Evolutionary conservation across 176 grass and related monocot species (phyloP), one percentile per base, ranked within the genome.

Genomic region (Hordeum marinum): DNA sequence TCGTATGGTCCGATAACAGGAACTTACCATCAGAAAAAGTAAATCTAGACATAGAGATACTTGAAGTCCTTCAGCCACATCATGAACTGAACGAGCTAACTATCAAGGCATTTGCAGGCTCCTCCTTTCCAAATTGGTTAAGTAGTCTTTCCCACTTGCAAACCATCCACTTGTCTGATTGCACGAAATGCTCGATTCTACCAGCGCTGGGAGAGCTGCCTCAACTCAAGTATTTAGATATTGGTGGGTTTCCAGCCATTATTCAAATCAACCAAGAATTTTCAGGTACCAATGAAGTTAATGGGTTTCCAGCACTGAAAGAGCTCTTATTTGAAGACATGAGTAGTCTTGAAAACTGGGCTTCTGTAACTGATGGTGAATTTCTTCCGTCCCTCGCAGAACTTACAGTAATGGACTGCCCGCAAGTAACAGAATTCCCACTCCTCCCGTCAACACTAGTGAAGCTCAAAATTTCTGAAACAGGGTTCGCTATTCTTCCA

Each of bases 141-240:
- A 78, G n/a, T 79, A 89, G 24, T 76, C 57, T 90, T 17, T 72
- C 27, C 75, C 83, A 86, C 85, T 68, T 97, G 74, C 85, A 90
- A 88, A 97, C 87, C 2, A 87, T 97, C 72, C 85, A 97, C 34
- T 25, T 97, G 41, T 94, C 43, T 77, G 86, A 97, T 18, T 92
- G 92, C 36, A 82, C 41, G 75, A 86, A 80, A 36, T 90, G 89
- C 77, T 88, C 60, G 10, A 35, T 84, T 58, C 59, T 97, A 63
- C 92, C 89, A 76, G 59, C 80, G 6, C 89, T 97, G 14, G 94
- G 94, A 68, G 79, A 85, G 68, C 84, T 97, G 40, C 89, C 85
- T 15, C 73, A 90, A 31, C 85, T 97, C 2, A 94, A 86, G 27
- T 58, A 80, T 52, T 80, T 97, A 52, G 71, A 92, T 48, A 74